Evolutionary conservation across 768 basidiomycete genomes (phyloP), one percentile per base, ranked within the genome.

Genomic region (Rhodotorula babjevae): DNA sequence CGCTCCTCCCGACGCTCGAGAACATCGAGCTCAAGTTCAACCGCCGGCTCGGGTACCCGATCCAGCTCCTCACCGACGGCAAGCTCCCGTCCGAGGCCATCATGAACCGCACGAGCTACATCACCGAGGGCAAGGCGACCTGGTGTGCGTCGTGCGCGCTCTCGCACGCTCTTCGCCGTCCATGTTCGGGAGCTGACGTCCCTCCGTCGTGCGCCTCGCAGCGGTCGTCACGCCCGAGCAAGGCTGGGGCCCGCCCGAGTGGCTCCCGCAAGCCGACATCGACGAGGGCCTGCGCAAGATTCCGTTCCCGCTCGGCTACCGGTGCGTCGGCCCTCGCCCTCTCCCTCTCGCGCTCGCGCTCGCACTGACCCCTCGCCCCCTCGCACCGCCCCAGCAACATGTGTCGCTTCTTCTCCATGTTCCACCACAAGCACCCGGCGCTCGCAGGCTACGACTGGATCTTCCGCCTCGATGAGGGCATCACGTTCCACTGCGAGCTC

Each of bases 1-100:
- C 6, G 5, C 56, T 69, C 56, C 56, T 69, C 18, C 56, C 31
- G 3, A 69, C 68, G 10, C 57, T 69, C 14, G 7, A 18, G 12
- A 69, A 64, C 47, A 21, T 69, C 57, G 68, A 69, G 42, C 36
- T 33, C 49, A 56, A 56, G 36, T 69, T 69, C 62, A 69, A 69
- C 42, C 11, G 49, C 44, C 12, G 49, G n/a, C 19, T 59, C 16
- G 68, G 68, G 11, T 69, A 69, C 47, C 68, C 68, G 36, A 59
- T 69, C 31, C 68, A 69, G 56, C 57, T 69, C 19, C 49, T 69
- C 40, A 63, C 56, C 10, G 56, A 69, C n/a, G 68, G 68, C 16
- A 15, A 50, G n/a, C 42, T 69, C n/a, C 68, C 68, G 19, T 11
- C 27, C 21, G 56, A 52, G 40, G 49, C 19, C 21, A 42, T 69